A percentile compares a stretch with the other conserved stretches of the same genome.
These are phyloP conservation scores for Carex parvula DNA, from an alignment of 176 grass and related monocot genomes.

Conservation along the genomic window DNA sequence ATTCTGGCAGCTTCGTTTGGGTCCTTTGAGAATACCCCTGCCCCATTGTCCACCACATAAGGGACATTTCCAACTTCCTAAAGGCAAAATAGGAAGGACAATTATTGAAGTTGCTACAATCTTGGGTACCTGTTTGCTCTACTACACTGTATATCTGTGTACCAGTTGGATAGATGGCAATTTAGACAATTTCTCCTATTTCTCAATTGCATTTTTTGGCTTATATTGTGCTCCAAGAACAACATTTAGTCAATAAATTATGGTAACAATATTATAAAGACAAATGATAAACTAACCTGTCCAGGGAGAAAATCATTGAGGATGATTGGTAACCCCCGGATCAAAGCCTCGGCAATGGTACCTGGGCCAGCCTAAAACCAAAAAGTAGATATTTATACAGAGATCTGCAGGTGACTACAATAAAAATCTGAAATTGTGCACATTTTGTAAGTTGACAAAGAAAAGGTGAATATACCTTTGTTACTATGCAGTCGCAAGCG, in stretches of 20 bases:
- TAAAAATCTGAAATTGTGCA: neutral
- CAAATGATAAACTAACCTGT: conserved; percentile 39
- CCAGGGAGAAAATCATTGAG: conserved; percentile 88
- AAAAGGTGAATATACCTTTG: conserved; percentile 39
- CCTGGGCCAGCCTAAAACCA: conserved; percentile 73
- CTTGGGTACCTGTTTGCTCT: neutral
- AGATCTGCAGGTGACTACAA: neutral
- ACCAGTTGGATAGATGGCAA: neutral
- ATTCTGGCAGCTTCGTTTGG: conserved; percentile 48
- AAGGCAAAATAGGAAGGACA: neutral
- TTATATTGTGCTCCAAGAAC: neutral
- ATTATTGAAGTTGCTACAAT: neutral
- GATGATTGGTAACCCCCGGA: conserved; percentile 76
- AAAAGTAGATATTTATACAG: conserved; percentile 8
- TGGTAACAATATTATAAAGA: neutral
- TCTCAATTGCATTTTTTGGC: neutral
- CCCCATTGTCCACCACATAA: conserved; percentile 77
- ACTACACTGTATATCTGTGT: neutral
- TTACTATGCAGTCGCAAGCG: conserved; percentile 88
- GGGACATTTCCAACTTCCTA: conserved; percentile 85
- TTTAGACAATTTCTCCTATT: neutral
- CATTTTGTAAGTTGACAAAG: neutral
- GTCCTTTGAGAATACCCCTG: conserved; percentile 62
- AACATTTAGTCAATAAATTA: neutral
- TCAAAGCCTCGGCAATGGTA: conserved; percentile 81